phyloP scores from a whole-genome alignment of 129 eudicot genomes.

The Scalesia atractyloides region DNA sequence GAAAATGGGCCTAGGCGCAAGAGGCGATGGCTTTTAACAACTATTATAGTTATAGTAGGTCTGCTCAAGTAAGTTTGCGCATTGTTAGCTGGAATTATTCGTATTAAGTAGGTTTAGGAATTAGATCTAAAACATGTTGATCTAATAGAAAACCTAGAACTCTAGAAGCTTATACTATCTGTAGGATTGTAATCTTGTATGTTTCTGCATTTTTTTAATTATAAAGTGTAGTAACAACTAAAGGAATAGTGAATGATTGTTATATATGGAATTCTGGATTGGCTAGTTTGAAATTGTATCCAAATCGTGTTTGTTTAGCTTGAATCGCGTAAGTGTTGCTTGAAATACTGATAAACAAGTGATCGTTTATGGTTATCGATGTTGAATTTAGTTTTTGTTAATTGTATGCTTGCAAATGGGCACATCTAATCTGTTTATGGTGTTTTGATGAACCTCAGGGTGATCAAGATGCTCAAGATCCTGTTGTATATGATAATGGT shows the following conservation, averaged over 20 bases:
- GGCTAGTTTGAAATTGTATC: neutral
- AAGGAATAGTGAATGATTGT: constrained; percentile 7
- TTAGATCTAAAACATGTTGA: too few relatives aligned
- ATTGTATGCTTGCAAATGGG: neutral
- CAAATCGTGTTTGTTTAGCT: constrained; percentile 12
- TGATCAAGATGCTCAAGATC: constrained; percentile 81
- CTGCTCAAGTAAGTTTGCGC: neutral
- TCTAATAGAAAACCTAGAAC: too few relatives aligned
- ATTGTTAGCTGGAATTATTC: neutral
- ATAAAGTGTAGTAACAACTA: too few relatives aligned
- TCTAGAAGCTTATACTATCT: too few relatives aligned
- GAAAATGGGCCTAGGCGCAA: too few relatives aligned
- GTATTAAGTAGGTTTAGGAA: too few relatives aligned
- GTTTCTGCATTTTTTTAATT: neutral
- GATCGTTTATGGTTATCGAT: neutral
- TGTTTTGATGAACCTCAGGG: constrained; percentile 48
- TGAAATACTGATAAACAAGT: constrained; percentile 3
- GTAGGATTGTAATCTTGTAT: too few relatives aligned
- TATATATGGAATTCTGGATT: neutral
- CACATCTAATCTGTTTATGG: constrained; percentile 25
- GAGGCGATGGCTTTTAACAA: too few relatives aligned
- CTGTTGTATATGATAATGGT: constrained; percentile 89
- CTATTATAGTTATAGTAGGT: neutral
- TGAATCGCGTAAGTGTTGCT: neutral
- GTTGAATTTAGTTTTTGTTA: neutral